Evolutionary conservation across 768 basidiomycete genomes (phyloP), one percentile per base, ranked within the genome.

Genomic region (Kondoa malvinella): DNA sequence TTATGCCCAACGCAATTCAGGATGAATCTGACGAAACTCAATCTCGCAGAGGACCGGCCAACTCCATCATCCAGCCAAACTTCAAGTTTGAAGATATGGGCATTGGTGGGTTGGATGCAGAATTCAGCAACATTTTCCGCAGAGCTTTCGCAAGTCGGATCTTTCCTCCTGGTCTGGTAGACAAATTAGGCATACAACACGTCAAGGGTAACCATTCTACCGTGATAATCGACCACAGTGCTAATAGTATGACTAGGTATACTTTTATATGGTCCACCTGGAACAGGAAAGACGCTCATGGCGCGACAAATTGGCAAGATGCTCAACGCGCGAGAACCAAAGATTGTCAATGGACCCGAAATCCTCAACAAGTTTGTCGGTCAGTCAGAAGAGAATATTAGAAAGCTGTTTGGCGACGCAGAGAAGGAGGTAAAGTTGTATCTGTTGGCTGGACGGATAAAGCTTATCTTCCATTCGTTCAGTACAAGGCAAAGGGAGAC

Each of bases 31-130:
- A 1, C 31, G 58, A 40, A 27, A n/a, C 40, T 29, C 29, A 63
- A 4, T 63, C 61, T 2, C 61, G 21, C 68, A 92, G 90, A 73
- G 84, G 89, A 0, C 86, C 91, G 3, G 85, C 92, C 4, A 97
- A 96, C 76, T 91, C 95, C 0, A 94, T 99, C 72, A 82, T 99
- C 12, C 86, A 91, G 0, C 91, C 95, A 1, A 96, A 96, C 78
- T 99, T 99, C 83, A 97, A 95, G 78, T 99, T 99, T 70, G 89
- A 94, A 75, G 95, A 99, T 77, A 97, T 99, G 94, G 95, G 95
- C 21, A 97, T 99, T 74, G 95, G 95, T 74, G 95, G 95, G 74
- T 81, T 99, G 34, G 95, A 99, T 76, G 81, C 84, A 4, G 95
- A 99, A 76, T 99, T 99, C 76, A 84, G 84, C 67, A 86, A 90